Evolutionary conservation across 2,329 filamentous ascomycete genomes (phyloP), one percentile per base, ranked within the genome.

Genomic region (Kalaharituber pfeilii): DNA sequence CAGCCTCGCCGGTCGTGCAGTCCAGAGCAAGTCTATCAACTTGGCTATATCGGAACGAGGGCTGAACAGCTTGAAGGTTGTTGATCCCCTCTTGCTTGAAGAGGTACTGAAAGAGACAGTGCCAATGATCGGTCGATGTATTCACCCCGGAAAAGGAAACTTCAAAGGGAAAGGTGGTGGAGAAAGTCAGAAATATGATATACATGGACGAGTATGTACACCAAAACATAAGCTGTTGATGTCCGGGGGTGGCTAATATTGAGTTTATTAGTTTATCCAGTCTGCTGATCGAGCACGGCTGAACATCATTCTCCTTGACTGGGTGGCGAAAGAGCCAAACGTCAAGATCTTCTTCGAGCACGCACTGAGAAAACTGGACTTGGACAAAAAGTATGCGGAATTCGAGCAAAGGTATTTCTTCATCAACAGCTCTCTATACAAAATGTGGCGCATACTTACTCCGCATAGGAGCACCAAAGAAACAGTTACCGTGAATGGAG

Each of bases 21-120:
- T 96, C 57, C 95, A 95, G 69, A 94, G 88, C 57, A 94, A 87
- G 68, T 96, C 91, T n/a, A 98, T 98, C 72, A 98, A 98, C 66
- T 72, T 98, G 53, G 89, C 91, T 22, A 74, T 98, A 0, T 96
- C 91, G 0, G 88, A 96, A 67, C 80, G 91, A 56, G 91, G 91
- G 28, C 88, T 96, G 67, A 84, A 91, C 67, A 85, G 89, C 22
- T 81, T 98, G 69, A 77, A 78, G 52, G 59, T 61, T 28, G 58
- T 60, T 24, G 63, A 63, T 25, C 73, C 84, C 62, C 75, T 73
- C 2, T 75, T 96, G 30, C 72, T 94, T 28, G 75, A 88, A 11
- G 74, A 80, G 62, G 79, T 96, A 28, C 74, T 94, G 63, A 72
- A 72, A 1, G 78, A 82, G 51, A 89, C 88, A 0, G 86, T 96